phyloP scores from a whole-genome alignment of 2,329 filamentous ascomycete genomes.

The Lanzia echinophila region DNA sequence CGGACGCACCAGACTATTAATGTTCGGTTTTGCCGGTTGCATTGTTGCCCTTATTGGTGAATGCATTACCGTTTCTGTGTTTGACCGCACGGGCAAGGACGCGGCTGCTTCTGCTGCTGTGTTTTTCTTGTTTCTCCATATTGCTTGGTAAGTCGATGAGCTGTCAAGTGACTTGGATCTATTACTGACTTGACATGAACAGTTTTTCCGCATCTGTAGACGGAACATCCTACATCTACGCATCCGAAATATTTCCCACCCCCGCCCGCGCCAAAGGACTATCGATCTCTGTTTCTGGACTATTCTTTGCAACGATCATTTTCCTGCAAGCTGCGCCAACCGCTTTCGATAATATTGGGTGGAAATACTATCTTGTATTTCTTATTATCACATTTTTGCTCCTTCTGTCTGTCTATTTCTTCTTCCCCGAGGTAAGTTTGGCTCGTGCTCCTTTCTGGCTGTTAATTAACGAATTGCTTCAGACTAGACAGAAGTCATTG shows the following conservation, averaged over 20 bases:
- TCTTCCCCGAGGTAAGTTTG: constrained; percentile 24
- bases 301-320: constrained; percentile 3
- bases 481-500: too few species aligned
- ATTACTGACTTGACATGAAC: too few species aligned
- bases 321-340: background rate
- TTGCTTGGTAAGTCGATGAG: too few species aligned
- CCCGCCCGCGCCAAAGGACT: constrained; percentile 24
- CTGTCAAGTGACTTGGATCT: constrained; percentile 1
- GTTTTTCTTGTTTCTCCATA: too few species aligned
- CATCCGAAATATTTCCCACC: constrained; percentile 32
- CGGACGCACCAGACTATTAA: background rate
- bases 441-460: too few species aligned
- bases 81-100: constrained; percentile 18
- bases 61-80: constrained; percentile 22
- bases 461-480: too few species aligned
- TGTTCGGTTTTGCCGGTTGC: background rate
- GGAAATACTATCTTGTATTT: constrained; percentile 30
- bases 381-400: constrained; percentile 23
- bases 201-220: constrained; percentile 4
- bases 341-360: constrained; percentile 25
- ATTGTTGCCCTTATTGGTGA: background rate
- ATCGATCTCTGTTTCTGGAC: background rate
- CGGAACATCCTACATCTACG: constrained; percentile 28
- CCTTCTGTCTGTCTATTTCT: constrained; percentile 20
- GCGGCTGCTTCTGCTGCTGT: constrained; percentile 13